A percentile compares a stretch with the other conserved stretches of the same genome.
Evolutionary conservation across 768 basidiomycete species (phyloP).

Genomic region (Boletus huronensis): DNA sequence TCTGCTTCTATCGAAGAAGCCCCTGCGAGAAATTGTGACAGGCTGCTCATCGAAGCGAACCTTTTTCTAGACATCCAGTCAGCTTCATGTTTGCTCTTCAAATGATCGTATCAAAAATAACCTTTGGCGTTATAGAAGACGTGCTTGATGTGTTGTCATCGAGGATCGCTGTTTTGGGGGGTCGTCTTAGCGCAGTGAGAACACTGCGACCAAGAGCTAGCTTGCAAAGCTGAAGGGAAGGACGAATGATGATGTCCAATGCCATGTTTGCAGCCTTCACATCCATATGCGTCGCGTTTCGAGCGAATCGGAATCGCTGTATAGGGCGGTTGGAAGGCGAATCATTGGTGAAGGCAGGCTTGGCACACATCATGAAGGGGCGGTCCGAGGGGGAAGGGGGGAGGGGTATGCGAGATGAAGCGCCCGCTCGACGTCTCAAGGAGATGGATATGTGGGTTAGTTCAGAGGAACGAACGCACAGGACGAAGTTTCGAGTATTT

Average conservation of each 20-base stretch:
- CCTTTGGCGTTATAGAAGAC: conserved; percentile 16
- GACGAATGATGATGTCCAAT: conserved; percentile 21
- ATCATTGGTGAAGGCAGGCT: not conserved
- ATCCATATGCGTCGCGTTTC: conserved; percentile 14
- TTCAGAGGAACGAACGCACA: not conserved
- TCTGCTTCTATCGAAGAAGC: conserved; percentile 17
- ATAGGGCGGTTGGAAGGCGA: conserved; percentile 5
- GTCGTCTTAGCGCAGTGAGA: conserved; percentile 5
- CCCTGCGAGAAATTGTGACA: conserved; percentile 18
- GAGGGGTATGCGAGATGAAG: not conserved
- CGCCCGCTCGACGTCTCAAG: conserved; percentile 2
- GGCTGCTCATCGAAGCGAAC: conserved; percentile 30
- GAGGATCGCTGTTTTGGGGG: conserved; percentile 4
- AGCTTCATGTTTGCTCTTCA: not conserved
- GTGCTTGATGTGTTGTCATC: conserved; percentile 4
- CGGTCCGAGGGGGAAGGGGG: not conserved
- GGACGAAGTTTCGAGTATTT: conserved; percentile 19
- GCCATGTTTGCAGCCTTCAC: conserved; percentile 14
- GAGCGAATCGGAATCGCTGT: conserved; percentile 11
- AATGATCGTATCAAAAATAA: not conserved
- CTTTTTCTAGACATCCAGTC: conserved; percentile 11
- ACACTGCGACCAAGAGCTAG: conserved; percentile 5
- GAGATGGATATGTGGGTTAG: conserved; percentile 3
- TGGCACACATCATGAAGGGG: conserved; percentile 14
- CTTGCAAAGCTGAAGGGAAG: conserved; percentile 25